A percentile compares a stretch with the other conserved stretches of the same genome.
Conservation (phyloP, 1,139 yeast species). For the Suhomyces yuchorum region DNA sequence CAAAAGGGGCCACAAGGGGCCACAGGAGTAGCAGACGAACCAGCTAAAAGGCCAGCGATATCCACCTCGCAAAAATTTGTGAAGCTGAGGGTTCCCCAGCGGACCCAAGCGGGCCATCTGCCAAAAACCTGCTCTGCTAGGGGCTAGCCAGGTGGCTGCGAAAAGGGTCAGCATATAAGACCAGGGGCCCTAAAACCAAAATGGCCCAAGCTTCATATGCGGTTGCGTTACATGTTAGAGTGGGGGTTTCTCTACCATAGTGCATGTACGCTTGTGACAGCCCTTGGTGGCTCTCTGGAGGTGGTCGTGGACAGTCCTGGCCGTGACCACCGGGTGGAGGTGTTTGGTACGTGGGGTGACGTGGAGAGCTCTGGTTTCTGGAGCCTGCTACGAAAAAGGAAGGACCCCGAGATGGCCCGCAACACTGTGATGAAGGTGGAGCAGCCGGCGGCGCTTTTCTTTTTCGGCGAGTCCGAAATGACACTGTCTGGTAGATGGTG, state of each 20-base stretch:
- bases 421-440: constrained; percentile 19
- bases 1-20: background rate
- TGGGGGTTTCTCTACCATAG: background rate
- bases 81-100: too few species aligned
- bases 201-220: background rate
- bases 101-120: background rate
- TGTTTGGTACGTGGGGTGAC: constrained; percentile 1
- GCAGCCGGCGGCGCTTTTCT: constrained; percentile 17
- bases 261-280: background rate
- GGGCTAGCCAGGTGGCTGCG: background rate
- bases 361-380: constrained; percentile 19
- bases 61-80: background rate
- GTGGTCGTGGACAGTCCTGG: too few species aligned
- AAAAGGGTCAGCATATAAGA: background rate
- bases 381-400: constrained; percentile 16
- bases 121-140: background rate
- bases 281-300: background rate
- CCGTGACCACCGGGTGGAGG: constrained; percentile 1
- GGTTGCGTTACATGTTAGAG: background rate
- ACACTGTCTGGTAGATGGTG: background rate
- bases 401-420: constrained; percentile 17
- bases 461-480: constrained; percentile 19
- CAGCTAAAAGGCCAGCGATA: background rate
- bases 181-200: background rate
- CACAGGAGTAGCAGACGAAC: background rate